phyloP scores from a whole-genome alignment of 768 basidiomycete genomes.

The Suillus bovinus region DNA sequence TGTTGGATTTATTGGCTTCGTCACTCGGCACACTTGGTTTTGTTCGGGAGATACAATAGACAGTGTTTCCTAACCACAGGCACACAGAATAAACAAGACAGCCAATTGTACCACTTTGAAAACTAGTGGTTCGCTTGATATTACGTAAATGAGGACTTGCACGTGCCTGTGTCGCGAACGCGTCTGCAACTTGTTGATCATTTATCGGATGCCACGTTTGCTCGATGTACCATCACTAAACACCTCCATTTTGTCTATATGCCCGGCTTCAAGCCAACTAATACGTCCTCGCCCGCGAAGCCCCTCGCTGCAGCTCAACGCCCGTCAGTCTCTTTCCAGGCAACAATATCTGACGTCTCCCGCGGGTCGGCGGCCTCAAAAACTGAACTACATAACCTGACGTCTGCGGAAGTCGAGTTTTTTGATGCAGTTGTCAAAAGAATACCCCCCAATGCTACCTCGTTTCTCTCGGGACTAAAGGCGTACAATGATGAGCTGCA shows the following conservation, averaged over 20 bases:
- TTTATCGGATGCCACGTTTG: constrained; percentile 2
- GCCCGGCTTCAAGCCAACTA: constrained; percentile 47
- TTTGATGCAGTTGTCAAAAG: constrained; percentile 74
- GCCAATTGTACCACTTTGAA: background rate
- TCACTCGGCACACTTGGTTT: constrained; percentile 78
- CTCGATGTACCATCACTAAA: constrained; percentile 7
- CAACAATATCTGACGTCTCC: constrained; percentile 37
- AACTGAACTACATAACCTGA: constrained; percentile 53
- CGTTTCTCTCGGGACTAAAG: constrained; percentile 80
- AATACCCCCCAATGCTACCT: constrained; percentile 66
- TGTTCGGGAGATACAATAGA: constrained; percentile 55
- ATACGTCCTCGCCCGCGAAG: constrained; percentile 48
- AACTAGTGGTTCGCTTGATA: background rate
- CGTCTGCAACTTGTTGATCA: constrained; percentile 12
- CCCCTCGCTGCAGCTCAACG: constrained; percentile 23
- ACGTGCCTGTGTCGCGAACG: constrained; percentile 25
- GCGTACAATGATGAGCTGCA: constrained; percentile 80
- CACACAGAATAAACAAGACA: background rate
- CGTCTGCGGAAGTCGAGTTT: constrained; percentile 61
- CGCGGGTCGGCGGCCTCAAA: constrained; percentile 40
- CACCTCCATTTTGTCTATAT: constrained; percentile 26
- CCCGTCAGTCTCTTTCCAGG: constrained; percentile 5
- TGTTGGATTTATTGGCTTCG: constrained; percentile 73
- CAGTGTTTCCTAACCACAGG: constrained; percentile 32
- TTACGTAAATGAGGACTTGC: background rate